Evolutionary conservation across 2,329 filamentous ascomycete species (phyloP), one percentile per base, ranked within the genome.

Genomic region (Biscogniauxia sp.): DNA sequence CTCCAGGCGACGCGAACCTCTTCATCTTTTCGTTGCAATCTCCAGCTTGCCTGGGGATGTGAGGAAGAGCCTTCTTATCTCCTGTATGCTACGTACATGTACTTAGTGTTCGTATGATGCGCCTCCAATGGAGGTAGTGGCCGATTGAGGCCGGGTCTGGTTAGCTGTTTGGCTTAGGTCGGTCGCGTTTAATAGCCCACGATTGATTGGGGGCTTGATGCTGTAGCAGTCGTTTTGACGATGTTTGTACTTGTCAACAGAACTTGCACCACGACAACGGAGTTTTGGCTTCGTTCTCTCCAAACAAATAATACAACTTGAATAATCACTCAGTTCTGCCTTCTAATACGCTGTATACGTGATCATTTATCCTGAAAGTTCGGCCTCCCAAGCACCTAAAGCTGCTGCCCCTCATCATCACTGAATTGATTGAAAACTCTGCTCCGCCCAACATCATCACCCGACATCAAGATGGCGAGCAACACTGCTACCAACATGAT

Each of bases 1-100:
- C 82, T 84, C 86, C 81, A 81, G 85, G 85, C 76, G 87, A 89
- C 82, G 88, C 88, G 85, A 90, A 82, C 65, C 63, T 68, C 23
- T 23, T 23, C 5, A 61, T 77, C 78, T 86, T 86, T 88, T 88
- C 85, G 84, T 88, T 85, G 78, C 79, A 69, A 64, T 71, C 73
- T 73, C 70, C 78, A 80, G 84, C 80, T 80, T 77, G 77, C 68
- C 78, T 78, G 76, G 74, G 73, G 76, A 68, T 72, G 83, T 80
- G 83, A 85, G 78, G 86, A 88, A 88, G 84, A 75, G 63, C 28
- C 26, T 13, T 37, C 26, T 13, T 9, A 5, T 20, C 19, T 2
- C 28, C 28, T 13, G 2, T 23, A 6, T 4, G 19, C 11, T 56
- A n/a, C n/a, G n/a, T 20, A 20, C 23, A 5, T 20, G n/a, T 11